A percentile compares a stretch with the other conserved stretches of the same genome.
Evolutionary conservation across 2,329 filamentous ascomycete species (phyloP).

Genomic region (Paracamarosporium sp.): DNA sequence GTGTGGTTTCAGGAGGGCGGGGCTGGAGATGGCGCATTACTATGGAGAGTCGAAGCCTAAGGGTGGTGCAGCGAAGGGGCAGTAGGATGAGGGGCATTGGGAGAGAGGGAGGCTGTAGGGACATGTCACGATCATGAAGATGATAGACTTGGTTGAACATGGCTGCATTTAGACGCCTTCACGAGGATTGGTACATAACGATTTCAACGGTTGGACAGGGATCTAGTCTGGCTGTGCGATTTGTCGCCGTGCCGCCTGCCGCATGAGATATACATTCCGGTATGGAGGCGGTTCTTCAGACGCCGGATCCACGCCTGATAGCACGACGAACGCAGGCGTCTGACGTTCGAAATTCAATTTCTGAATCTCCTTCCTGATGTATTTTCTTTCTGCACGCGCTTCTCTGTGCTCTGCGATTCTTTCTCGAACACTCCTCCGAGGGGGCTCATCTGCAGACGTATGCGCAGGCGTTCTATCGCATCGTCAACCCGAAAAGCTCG

Average conservation of each 20-base stretch:
- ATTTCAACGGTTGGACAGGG: not conserved
- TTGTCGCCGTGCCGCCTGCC: not conserved
- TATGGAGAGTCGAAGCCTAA: slow-evolving; percentile 56
- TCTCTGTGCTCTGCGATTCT: slow-evolving; percentile 5
- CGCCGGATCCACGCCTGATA: slow-evolving; percentile 17
- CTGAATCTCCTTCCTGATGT: slow-evolving; percentile 15
- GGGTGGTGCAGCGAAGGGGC: slow-evolving; percentile 15
- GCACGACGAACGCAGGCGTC: slow-evolving; percentile 16
- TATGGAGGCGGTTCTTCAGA: slow-evolving; percentile 15
- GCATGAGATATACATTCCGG: slow-evolving; percentile 14
- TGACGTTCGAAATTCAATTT: slow-evolving; percentile 10
- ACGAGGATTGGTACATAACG: not conserved
- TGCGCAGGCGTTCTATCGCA: not conserved
- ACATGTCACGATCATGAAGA: not conserved
- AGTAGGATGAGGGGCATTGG: not conserved
- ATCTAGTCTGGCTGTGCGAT: not conserved
- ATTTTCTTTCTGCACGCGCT: slow-evolving; percentile 13
- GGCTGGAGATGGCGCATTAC: slow-evolving; percentile 96
- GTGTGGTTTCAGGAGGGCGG: slow-evolving; percentile 91
- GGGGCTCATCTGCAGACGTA: not conserved
- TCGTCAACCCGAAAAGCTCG: not conserved
- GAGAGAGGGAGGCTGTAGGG: not conserved
- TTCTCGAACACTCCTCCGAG: slow-evolving; percentile 2
- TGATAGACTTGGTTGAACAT: not conserved
- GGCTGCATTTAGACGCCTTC: not conserved